A percentile compares a stretch with the other conserved stretches of the same genome.
These are phyloP conservation scores for Veloporphyrellus conicus DNA, from an alignment of 1,284 basidiomycete genomes.

Conservation along the genomic window DNA sequence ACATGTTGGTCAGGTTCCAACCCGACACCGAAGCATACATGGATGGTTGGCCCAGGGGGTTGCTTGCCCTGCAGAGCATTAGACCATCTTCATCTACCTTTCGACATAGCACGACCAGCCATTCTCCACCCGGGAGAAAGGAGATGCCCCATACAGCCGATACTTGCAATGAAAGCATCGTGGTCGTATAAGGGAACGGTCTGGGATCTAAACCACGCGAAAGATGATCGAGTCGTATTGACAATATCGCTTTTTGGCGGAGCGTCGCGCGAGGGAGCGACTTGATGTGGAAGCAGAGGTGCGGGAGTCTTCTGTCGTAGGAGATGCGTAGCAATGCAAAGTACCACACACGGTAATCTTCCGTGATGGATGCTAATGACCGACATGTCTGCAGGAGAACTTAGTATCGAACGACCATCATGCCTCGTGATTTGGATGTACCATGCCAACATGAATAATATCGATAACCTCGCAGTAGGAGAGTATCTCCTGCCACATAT, in stretches of 20 bases:
- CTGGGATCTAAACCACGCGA: slow-evolving; percentile 1
- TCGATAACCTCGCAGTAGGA: slow-evolving; percentile 14
- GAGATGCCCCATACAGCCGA: slow-evolving; percentile 7
- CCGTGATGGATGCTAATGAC: neutral
- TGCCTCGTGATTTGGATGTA: neutral
- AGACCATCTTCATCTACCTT: neutral
- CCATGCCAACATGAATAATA: slow-evolving; percentile 13
- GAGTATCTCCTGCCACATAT: slow-evolving; percentile 14
- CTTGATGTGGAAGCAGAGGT: slow-evolving; percentile 1
- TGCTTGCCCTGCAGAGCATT: slow-evolving; percentile 8
- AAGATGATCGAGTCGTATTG: slow-evolving; percentile 9
- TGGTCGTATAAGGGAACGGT: slow-evolving; percentile 1
- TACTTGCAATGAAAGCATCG: slow-evolving; percentile 1
- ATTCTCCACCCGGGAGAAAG: slow-evolving; percentile 15
- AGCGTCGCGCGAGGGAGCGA: slow-evolving; percentile 1
- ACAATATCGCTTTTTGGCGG: slow-evolving; percentile 5
- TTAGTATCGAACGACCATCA: neutral
- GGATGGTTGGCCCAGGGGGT: neutral
- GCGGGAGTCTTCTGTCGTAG: slow-evolving; percentile 5
- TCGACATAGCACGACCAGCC: slow-evolving; percentile 11
- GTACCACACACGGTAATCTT: slow-evolving; percentile 8
- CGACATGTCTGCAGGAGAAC: slow-evolving; percentile 3
- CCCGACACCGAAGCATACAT: neutral
- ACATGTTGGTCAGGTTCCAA: slow-evolving; percentile 3
- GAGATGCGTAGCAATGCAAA: slow-evolving; percentile 10